Evolutionary conservation across 805 yeast species (phyloP).

Genomic region (Pichia nakasei): DNA sequence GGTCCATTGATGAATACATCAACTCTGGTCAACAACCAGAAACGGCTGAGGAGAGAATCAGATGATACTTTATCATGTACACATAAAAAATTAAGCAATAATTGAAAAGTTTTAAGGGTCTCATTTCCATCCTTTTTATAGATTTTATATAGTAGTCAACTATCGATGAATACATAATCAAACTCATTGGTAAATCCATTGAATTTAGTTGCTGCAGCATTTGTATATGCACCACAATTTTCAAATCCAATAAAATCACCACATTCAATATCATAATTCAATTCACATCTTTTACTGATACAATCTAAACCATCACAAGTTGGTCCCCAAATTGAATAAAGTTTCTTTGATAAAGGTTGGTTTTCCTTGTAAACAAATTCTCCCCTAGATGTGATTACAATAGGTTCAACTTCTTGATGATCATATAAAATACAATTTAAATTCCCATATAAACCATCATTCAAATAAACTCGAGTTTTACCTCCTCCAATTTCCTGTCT

Average conservation of each 20-base stretch:
- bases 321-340: conserved; percentile 91
- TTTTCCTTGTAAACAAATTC: conserved; percentile 16
- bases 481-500: conserved; percentile 31
- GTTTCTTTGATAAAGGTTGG: conserved; percentile 3
- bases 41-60: conserved; percentile 16
- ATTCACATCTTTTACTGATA: conserved; percentile 42
- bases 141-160: background rate
- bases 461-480: conserved; percentile 71
- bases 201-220: conserved; percentile 85
- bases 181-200: conserved; percentile 72
- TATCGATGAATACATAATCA: conserved; percentile 36
- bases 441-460: conserved; percentile 94
- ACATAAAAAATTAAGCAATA: background rate
- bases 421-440: conserved; percentile 90
- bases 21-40: conserved; percentile 9
- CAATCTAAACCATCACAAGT: conserved; percentile 97
- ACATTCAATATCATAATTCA: conserved; percentile 55
- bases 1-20: background rate
- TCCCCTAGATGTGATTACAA: conserved; percentile 50
- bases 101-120: background rate
- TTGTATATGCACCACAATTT: conserved; percentile 84
- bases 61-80: background rate
- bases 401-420: conserved; percentile 73
- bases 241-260: conserved; percentile 93
- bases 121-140: background rate